These are phyloP conservation scores for Geranomyces michiganensis DNA, from an alignment of 192 early-diverging fungal genomes.

Conservation along the genomic window DNA sequence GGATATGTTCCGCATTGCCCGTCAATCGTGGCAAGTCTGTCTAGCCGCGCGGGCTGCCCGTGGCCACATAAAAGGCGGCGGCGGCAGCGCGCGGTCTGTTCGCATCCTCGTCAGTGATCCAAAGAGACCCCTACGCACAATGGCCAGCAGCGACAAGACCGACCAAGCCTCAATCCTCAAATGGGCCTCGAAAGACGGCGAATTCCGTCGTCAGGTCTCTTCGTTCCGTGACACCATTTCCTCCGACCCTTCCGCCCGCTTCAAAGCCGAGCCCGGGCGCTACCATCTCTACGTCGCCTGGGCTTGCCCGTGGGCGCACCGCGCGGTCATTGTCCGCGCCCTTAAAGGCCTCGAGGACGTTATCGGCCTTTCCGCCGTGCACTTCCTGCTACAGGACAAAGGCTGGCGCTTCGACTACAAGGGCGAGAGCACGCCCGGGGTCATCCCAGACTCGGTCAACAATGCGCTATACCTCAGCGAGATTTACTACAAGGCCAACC, in stretches of 20 bases:
- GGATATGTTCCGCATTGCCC: no score
- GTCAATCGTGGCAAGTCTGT: no score
- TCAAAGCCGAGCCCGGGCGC: slow-evolving; percentile 73
- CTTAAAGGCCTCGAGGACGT: slow-evolving; percentile 87
- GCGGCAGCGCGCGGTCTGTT: no score
- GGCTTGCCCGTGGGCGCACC: slow-evolving; percentile 77
- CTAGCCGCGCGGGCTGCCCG: no score
- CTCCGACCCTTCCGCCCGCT: slow-evolving; percentile 57
- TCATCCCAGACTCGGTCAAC: slow-evolving; percentile 76
- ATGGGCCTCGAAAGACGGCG: slow-evolving; percentile 32
- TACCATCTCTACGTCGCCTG: slow-evolving; percentile 63
- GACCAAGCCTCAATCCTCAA: not conserved
- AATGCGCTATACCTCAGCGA: slow-evolving; percentile 78
- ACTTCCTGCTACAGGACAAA: slow-evolving; percentile 75
- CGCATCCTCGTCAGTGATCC: no score
- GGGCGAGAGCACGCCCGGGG: slow-evolving; percentile 70
- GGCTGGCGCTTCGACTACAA: slow-evolving; percentile 71
- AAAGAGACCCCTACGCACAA: no score
- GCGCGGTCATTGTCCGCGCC: slow-evolving; percentile 78
- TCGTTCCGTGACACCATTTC: slow-evolving; percentile 46
- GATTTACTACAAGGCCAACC: slow-evolving; percentile 89
- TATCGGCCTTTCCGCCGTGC: slow-evolving; percentile 85
- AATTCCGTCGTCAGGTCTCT: slow-evolving; percentile 42
- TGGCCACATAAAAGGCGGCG: no score
- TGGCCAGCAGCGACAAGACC: no score